These are phyloP conservation scores for Arthrobotrys sphaeroides DNA, from an alignment of 2,329 filamentous ascomycete species.

Conservation along the genomic window DNA sequence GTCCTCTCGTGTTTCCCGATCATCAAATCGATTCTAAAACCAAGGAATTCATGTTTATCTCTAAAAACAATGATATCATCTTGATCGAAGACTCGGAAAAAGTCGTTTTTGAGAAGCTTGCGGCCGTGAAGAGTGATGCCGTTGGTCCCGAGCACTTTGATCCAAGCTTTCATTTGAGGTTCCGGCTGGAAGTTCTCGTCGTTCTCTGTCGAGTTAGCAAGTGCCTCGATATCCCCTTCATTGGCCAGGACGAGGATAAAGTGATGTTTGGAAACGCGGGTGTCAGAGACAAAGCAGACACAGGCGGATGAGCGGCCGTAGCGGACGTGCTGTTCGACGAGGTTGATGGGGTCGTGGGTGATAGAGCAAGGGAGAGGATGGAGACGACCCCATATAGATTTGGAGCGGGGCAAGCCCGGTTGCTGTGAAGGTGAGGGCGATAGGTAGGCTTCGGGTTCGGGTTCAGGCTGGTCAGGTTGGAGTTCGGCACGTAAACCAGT, in stretches of 20 bases:
- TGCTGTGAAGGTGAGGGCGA: slow-evolving; percentile 3
- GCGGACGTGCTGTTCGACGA: slow-evolving; percentile 54
- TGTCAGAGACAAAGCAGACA: slow-evolving; percentile 53
- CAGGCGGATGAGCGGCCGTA: slow-evolving; percentile 55
- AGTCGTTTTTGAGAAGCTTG: slow-evolving; percentile 53
- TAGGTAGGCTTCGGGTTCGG: background rate
- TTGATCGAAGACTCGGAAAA: slow-evolving; percentile 55
- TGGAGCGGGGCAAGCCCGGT: slow-evolving; percentile 42
- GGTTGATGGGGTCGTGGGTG: slow-evolving; percentile 49
- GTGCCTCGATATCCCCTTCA: slow-evolving; percentile 32
- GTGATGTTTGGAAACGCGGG: slow-evolving; percentile 56
- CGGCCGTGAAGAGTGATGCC: slow-evolving; percentile 56
- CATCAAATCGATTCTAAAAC: slow-evolving; percentile 55
- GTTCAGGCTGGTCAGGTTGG: slow-evolving; percentile 9
- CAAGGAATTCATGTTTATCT: slow-evolving; percentile 54
- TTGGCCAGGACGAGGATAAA: slow-evolving; percentile 55
- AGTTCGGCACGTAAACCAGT: background rate
- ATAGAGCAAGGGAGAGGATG: slow-evolving; percentile 55
- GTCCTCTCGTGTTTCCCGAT: slow-evolving; percentile 48
- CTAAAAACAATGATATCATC: slow-evolving; percentile 56
- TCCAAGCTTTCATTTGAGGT: slow-evolving; percentile 56
- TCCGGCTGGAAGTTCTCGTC: slow-evolving; percentile 52
- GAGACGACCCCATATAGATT: slow-evolving; percentile 55
- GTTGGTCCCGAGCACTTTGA: slow-evolving; percentile 55
- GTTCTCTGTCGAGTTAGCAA: slow-evolving; percentile 37